phyloP scores from a whole-genome alignment of 2,329 filamentous ascomycete species.

The Trichoderma sp. region DNA sequence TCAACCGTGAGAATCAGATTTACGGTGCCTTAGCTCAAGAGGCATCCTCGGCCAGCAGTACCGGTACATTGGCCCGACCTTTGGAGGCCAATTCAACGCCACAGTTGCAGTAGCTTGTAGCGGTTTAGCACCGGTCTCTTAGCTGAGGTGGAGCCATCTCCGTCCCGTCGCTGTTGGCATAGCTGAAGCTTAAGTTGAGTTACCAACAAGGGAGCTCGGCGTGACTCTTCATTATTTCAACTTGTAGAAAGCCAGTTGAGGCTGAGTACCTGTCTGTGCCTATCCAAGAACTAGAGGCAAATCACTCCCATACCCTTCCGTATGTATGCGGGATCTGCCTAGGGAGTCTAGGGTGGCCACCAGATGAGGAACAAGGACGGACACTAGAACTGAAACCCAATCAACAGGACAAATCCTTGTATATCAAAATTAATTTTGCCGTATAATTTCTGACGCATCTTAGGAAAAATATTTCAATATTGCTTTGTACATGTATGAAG shows the following conservation, averaged over 20 bases:
- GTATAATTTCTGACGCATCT: background rate
- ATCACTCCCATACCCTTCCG: background rate
- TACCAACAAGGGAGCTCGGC: background rate
- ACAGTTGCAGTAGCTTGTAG: background rate
- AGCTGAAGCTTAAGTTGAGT: slow-evolving; percentile 16
- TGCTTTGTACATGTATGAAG: background rate
- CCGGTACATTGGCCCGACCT: background rate
- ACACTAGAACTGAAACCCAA: background rate
- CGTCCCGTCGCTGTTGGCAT: slow-evolving; percentile 4
- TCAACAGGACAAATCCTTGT: background rate
- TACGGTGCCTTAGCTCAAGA: background rate
- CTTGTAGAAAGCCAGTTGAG: background rate
- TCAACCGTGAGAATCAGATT: background rate
- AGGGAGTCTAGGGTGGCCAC: background rate
- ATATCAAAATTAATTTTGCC: background rate
- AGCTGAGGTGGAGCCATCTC: slow-evolving; percentile 12
- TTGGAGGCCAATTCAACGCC: background rate
- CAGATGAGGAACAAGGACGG: background rate
- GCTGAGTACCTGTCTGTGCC: background rate
- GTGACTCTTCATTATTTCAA: background rate
- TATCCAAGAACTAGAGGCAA: background rate
- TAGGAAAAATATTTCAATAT: background rate
- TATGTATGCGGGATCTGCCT: background rate
- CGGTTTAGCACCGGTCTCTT: background rate
- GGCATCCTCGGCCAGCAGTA: background rate